Percentiles rank a stretch among this genome's conserved stretches.
phyloP scores from a whole-genome alignment of 1,284 basidiomycete species.

The Garcileccinum viscosum region DNA sequence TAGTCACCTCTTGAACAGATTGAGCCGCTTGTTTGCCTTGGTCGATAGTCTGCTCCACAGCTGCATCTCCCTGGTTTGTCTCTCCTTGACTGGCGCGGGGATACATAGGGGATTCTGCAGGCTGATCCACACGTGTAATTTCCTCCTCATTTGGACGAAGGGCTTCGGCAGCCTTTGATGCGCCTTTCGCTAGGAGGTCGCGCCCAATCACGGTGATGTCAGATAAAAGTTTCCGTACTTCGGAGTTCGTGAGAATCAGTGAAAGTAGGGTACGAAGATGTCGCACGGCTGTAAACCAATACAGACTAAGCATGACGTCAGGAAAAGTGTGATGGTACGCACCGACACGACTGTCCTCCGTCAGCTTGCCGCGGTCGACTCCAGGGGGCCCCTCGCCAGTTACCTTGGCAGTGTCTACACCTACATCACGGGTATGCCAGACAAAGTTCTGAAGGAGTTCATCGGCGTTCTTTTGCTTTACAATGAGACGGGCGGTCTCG shows the following conservation, averaged over 20 bases:
- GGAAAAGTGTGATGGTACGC: constrained; percentile 13
- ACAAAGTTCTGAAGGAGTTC: constrained; percentile 90
- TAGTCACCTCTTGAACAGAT: constrained; percentile 21
- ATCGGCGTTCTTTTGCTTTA: constrained; percentile 85
- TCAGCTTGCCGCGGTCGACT: constrained; percentile 61
- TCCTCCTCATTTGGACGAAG: constrained; percentile 73
- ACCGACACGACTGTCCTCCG: constrained; percentile 69
- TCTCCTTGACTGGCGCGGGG: constrained; percentile 49
- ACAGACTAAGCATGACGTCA: constrained; percentile 1
- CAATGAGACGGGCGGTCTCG: constrained; percentile 70
- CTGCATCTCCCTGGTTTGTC: constrained; percentile 39
- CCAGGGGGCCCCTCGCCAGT: constrained; percentile 52
- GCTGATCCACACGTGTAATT: constrained; percentile 72
- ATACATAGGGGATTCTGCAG: constrained; percentile 47
- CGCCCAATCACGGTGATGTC: constrained; percentile 86
- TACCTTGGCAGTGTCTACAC: constrained; percentile 50
- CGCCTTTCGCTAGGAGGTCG: constrained; percentile 83
- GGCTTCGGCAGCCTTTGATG: constrained; percentile 74
- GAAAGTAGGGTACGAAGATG: constrained; percentile 87
- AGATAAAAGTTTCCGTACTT: constrained; percentile 86
- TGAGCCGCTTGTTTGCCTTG: constrained; percentile 34
- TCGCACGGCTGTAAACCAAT: constrained; percentile 60
- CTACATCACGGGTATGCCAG: constrained; percentile 73
- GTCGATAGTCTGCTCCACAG: constrained; percentile 18
- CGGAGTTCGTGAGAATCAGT: constrained; percentile 89